Base-by-base conservation (phyloP, 2,329 filamentous ascomycete genomes). In the Microdochium paspali region DNA sequence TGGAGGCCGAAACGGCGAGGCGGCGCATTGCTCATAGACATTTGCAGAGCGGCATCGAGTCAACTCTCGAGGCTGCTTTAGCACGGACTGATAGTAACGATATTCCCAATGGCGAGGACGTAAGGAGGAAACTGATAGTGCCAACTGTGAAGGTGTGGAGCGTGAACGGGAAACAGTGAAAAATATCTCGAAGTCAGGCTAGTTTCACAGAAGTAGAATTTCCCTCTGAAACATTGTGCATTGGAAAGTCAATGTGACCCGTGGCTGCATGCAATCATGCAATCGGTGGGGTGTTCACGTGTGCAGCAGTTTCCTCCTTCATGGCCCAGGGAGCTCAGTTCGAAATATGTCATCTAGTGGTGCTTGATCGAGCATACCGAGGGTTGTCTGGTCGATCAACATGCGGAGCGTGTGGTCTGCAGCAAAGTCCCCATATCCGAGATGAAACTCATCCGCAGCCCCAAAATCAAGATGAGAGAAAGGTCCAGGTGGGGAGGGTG, bases 11-110 rank as follows among this genome's bases (percentile, higher is more conserved):
- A 2, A 53, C 67, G 20, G 68, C 68, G 2, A 53, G 61, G 24
- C 51, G 53, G n/a, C 57, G 69, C 12, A 59, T 70, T 15, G 68
- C 69, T 0, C 52, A 51, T 25, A 55, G 69, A 10, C 69, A 72
- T 56, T 48, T 71, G 1, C 39, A 52, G 24, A 62, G 64, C 0
- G 67, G 68, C 0, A 72, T 72, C 44, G 68, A 72, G 53, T 53
- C 53, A 6, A 64, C 57, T 0, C 46, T 66, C 42, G 64, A 65
- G 15, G 57, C 60, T 46, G 65, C 61, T 10, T 57, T 61, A 45
- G 53, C 51, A n/a, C 53, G 66, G 35, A 61, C 66, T n/a, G 62
- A 68, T 43, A 55, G 54, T 4, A 70, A 69, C 49, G 66, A 69
- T 51, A 56, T 61, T 24, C 47, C 61, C 26, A 68, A 70, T 54